Conservation (phyloP, 2,329 filamentous ascomycete species). For the Xylaria hypoxylon region DNA sequence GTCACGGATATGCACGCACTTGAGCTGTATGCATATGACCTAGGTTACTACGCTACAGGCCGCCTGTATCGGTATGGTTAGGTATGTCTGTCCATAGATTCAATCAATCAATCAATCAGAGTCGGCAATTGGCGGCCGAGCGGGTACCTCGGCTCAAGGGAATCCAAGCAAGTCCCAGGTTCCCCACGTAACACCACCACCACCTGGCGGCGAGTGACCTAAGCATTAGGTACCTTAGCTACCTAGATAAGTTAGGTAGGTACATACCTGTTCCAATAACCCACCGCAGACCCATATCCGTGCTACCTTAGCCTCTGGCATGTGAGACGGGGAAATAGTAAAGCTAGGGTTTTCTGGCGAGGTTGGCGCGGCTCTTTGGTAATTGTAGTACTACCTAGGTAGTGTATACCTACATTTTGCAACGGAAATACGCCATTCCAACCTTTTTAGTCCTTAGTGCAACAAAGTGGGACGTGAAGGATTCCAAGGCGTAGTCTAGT, state of each 20-base stretch:
- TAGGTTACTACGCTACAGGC: too few relatives aligned
- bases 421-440: too few relatives aligned
- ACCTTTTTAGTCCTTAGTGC: too few relatives aligned
- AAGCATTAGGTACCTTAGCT: neutral
- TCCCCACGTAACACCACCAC: too few relatives aligned
- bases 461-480: too few relatives aligned
- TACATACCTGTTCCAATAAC: neutral
- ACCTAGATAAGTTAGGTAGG: too few relatives aligned
- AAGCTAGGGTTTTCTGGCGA: neutral
- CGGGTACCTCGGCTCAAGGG: slow-evolving; percentile 34
- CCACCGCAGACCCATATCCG: neutral
- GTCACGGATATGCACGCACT: too few relatives aligned
- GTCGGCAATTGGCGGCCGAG: slow-evolving; percentile 37
- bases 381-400: neutral
- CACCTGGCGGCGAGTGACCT: neutral
- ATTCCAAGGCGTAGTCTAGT: too few relatives aligned
- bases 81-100: neutral
- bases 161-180: neutral
- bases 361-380: slow-evolving; percentile 13
- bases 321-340: slow-evolving; percentile 9
- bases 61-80: too few relatives aligned
- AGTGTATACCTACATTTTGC: too few relatives aligned
- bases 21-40: neutral
- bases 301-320: slow-evolving; percentile 14
- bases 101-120: neutral